A percentile compares a stretch with the other conserved stretches of the same genome.
Evolutionary conservation across 345 rosid species (phyloP).

Genomic region (Jatropha curcas): DNA sequence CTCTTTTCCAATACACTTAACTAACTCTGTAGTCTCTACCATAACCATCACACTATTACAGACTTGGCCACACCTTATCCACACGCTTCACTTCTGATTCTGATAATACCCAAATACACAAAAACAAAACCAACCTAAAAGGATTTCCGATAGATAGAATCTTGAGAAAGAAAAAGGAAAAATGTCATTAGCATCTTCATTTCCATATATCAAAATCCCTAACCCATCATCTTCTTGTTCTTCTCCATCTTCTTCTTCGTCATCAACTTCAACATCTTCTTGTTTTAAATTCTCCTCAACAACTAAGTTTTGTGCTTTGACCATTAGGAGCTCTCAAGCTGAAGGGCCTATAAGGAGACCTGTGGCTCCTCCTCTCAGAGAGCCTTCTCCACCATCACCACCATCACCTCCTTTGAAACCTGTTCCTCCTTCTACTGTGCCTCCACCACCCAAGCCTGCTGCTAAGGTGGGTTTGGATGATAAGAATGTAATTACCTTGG

Average conservation of each 20-base stretch:
- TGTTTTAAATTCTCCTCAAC: constrained; percentile 46
- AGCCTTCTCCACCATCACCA: constrained; percentile 36
- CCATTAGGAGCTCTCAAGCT: constrained; percentile 69
- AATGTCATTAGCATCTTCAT: constrained; percentile 70
- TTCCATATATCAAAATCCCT: constrained; percentile 59
- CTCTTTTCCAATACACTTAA: not conserved
- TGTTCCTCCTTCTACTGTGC: constrained; percentile 35
- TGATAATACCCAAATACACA: not conserved
- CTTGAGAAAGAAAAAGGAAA: constrained; percentile 5
- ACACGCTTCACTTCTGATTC: constrained; percentile 25
- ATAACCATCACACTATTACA: not conserved
- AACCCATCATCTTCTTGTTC: constrained; percentile 45
- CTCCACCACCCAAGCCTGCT: constrained; percentile 30
- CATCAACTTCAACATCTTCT: constrained; percentile 30
- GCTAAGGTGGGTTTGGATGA: constrained; percentile 33
- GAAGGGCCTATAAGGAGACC: constrained; percentile 95
- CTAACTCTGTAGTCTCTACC: constrained; percentile 2
- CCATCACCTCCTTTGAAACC: constrained; percentile 40
- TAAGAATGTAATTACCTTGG: constrained; percentile 53
- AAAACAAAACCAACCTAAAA: constrained; percentile 7
- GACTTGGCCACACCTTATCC: constrained; percentile 54
- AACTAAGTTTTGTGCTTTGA: constrained; percentile 42
- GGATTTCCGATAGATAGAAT: not conserved
- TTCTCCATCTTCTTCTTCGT: constrained; percentile 41
- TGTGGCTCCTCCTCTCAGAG: constrained; percentile 57